Evolutionary conservation across 2,329 filamentous ascomycete species (phyloP).

Genomic region (Diplodia seriata): DNA sequence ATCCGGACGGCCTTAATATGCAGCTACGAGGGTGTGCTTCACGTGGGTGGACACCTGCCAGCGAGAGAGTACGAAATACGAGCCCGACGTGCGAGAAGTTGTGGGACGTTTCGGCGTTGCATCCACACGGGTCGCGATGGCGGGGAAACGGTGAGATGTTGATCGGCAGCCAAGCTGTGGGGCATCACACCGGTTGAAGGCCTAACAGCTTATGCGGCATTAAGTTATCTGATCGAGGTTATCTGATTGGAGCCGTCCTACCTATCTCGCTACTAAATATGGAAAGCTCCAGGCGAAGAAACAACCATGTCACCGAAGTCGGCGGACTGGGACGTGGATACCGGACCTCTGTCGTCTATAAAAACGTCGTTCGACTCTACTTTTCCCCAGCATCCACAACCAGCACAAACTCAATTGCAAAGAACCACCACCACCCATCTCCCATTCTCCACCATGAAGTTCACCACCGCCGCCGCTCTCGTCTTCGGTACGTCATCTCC

Average conservation of each 20-base stretch:
- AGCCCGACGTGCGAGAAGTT: neutral
- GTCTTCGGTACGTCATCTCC: neutral
- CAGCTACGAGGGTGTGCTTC: too few relatives aligned
- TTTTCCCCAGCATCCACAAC: neutral
- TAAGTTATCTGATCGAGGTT: slow-evolving; percentile 3
- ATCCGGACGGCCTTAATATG: neutral
- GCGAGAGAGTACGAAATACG: too few relatives aligned
- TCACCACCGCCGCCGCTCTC: slow-evolving; percentile 2
- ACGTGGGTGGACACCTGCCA: too few relatives aligned
- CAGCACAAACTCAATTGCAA: neutral
- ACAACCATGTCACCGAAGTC: neutral
- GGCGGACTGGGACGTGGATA: neutral
- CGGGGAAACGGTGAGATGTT: neutral
- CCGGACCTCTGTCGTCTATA: neutral
- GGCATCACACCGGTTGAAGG: neutral
- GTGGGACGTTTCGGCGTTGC: neutral
- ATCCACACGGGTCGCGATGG: neutral
- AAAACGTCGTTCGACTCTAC: neutral
- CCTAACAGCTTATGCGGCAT: slow-evolving; percentile 10
- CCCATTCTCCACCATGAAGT: slow-evolving; percentile 11
- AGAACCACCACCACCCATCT: neutral
- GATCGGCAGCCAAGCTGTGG: neutral
- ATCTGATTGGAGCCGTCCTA: neutral
- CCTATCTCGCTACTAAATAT: neutral
- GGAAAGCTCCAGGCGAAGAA: neutral